These are phyloP conservation scores for Barnettozyma botsteinii DNA, from an alignment of 805 yeast genomes.

Conservation along the genomic window DNA sequence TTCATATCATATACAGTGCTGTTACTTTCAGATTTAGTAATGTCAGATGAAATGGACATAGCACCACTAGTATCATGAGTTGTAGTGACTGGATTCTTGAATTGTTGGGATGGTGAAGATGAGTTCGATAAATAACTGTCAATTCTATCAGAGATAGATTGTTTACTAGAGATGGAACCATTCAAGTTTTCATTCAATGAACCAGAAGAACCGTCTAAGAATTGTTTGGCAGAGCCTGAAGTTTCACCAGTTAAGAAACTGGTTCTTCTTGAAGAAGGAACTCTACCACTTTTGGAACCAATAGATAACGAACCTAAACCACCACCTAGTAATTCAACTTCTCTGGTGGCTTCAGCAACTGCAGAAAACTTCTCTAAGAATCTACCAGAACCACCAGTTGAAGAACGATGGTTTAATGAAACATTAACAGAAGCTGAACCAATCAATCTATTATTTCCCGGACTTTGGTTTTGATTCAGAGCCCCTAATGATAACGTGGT, in stretches of 20 bases:
- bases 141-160: slow-evolving; percentile 45
- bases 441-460: slow-evolving; percentile 30
- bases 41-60: slow-evolving; percentile 25
- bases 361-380: slow-evolving; percentile 59
- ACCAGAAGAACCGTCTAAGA: slow-evolving; percentile 23
- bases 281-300: slow-evolving; percentile 28
- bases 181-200: slow-evolving; percentile 27
- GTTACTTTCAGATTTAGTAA: slow-evolving; percentile 30
- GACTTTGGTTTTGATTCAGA: slow-evolving; percentile 19
- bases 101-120: slow-evolving; percentile 42
- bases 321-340: slow-evolving; percentile 44
- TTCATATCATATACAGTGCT: slow-evolving; percentile 28
- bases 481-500: slow-evolving; percentile 41
- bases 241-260: slow-evolving; percentile 38
- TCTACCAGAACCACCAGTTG: slow-evolving; percentile 29
- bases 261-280: slow-evolving; percentile 44
- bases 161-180: slow-evolving; percentile 17
- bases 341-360: slow-evolving; percentile 66
- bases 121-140: slow-evolving; percentile 43
- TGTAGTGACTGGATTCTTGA: slow-evolving; percentile 17
- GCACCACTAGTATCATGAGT: slow-evolving; percentile 12
- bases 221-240: slow-evolving; percentile 20
- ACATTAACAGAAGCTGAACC: slow-evolving; percentile 61
- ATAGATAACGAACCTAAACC: slow-evolving; percentile 37
- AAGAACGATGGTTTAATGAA: slow-evolving; percentile 25